Conservation (phyloP, 2,329 filamentous ascomycete species). For the Harringtonia lauricola region DNA sequence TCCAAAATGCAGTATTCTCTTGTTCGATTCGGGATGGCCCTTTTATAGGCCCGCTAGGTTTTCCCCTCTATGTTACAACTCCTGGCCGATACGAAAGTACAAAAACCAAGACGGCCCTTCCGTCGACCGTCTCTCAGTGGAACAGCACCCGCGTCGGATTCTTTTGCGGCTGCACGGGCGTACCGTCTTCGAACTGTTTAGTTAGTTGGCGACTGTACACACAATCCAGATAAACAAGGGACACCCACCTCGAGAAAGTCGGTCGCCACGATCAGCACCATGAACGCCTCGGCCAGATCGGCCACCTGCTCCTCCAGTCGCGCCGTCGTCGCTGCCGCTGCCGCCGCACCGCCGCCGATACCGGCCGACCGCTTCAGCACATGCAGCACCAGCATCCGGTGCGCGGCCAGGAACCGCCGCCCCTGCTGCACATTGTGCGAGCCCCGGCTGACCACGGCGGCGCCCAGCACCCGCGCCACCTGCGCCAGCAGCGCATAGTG, state of each 20-base stretch:
- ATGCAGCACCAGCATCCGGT: conserved; percentile 73
- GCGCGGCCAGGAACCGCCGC: conserved; percentile 68
- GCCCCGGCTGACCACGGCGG: conserved; percentile 71
- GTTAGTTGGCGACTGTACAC: no score
- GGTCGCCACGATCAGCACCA: conserved; percentile 71
- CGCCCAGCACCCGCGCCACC: conserved; percentile 70
- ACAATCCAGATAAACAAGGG: not conserved
- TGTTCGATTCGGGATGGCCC: no score
- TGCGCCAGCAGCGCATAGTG: conserved; percentile 79
- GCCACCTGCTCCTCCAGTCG: conserved; percentile 51
- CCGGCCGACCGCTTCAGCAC: conserved; percentile 84
- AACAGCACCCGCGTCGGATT: conserved; percentile 25
- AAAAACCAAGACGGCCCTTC: no score
- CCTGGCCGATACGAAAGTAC: no score
- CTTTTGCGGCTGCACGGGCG: conserved; percentile 18
- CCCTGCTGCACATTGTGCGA: conserved; percentile 74
- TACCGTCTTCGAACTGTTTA: conserved; percentile 27
- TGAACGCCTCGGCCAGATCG: conserved; percentile 75
- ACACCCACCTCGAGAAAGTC: conserved; percentile 71
- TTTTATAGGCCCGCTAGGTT: no score
- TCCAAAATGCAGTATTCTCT: no score
- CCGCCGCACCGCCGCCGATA: conserved; percentile 34
- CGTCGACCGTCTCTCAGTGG: no score
- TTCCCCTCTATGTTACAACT: no score
- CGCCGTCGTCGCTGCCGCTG: not conserved